Evolutionary conservation across 1,284 basidiomycete species (phyloP).

Genomic region (Microbotryum scabiosae): DNA sequence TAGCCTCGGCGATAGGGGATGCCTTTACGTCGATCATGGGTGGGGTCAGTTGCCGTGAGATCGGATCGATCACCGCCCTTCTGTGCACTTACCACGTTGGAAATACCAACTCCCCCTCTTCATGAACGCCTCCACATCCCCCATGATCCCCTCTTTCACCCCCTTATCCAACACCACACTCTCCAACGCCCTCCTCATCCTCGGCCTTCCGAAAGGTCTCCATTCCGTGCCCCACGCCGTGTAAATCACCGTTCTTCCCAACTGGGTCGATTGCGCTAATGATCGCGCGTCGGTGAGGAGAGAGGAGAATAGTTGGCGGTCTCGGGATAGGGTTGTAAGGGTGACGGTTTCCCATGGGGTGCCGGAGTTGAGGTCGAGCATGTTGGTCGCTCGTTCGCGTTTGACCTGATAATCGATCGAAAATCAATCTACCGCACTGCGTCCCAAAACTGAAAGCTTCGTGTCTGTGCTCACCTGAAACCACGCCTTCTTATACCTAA

Average conservation of each 20-base stretch:
- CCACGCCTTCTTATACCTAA: constrained; percentile 84
- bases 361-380: constrained; percentile 84
- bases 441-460: too few relatives aligned
- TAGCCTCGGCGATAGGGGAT: constrained; percentile 97
- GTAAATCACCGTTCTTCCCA: constrained; percentile 92
- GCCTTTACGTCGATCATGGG: constrained; percentile 48
- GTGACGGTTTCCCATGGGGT: constrained; percentile 97
- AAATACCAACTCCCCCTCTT: constrained; percentile 86
- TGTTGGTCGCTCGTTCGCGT: constrained; percentile 82
- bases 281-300: constrained; percentile 81
- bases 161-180: constrained; percentile 86
- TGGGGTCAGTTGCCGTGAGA: background rate
- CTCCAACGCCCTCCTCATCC: constrained; percentile 72
- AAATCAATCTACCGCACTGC: background rate
- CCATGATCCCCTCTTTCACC: constrained; percentile 66
- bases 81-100: constrained; percentile 62
- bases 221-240: constrained; percentile 96
- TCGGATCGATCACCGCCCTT: too few relatives aligned
- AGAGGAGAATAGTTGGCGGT: constrained; percentile 68
- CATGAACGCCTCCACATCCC: constrained; percentile 76
- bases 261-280: constrained; percentile 72
- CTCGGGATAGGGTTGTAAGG: constrained; percentile 80
- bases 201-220: constrained; percentile 88
- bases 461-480: constrained; percentile 61
- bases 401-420: constrained; percentile 54